phyloP scores from a whole-genome alignment of 1,284 basidiomycete genomes.

The Lignosus rhinocerotis region DNA sequence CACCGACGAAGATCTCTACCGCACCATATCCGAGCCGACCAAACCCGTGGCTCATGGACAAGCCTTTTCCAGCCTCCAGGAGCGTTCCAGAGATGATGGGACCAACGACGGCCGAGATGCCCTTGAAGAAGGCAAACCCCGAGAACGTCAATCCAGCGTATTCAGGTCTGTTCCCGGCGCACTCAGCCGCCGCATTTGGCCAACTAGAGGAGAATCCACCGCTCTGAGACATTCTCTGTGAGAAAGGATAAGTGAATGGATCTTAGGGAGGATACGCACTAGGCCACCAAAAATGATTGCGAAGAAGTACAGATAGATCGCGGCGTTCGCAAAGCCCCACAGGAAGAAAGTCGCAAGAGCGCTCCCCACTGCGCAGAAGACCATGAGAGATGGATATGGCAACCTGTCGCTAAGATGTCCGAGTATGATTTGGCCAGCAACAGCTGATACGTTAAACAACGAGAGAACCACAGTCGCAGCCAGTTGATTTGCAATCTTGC shows the following conservation, averaged over 20 bases:
- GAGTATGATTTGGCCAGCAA: constrained; percentile 28
- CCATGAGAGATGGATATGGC: constrained; percentile 30
- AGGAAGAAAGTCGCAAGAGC: constrained; percentile 29
- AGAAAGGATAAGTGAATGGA: constrained; percentile 1
- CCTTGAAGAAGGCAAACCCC: constrained; percentile 22
- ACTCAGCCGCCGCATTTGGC: constrained; percentile 26
- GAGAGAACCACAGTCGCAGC: constrained; percentile 29
- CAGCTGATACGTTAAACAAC: constrained; percentile 29
- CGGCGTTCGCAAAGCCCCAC: constrained; percentile 30
- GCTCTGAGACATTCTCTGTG: constrained; percentile 14
- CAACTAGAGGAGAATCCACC: constrained; percentile 29
- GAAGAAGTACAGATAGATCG: constrained; percentile 29
- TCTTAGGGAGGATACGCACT: constrained; percentile 23
- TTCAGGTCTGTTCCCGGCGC: constrained; percentile 24
- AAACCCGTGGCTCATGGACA: constrained; percentile 13
- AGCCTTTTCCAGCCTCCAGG: constrained; percentile 21
- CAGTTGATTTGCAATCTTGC: constrained; percentile 22
- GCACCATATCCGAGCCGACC: constrained; percentile 28
- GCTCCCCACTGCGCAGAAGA: constrained; percentile 26
- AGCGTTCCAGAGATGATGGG: constrained; percentile 29
- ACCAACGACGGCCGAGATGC: constrained; percentile 27
- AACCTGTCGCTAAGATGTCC: constrained; percentile 29
- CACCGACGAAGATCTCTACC: constrained; percentile 31
- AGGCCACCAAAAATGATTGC: constrained; percentile 31
- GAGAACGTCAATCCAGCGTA: constrained; percentile 26